A percentile compares a stretch with the other conserved stretches of the same genome.
Evolutionary conservation across 2,329 filamentous ascomycete species (phyloP).

Genomic region (Ophiostoma sp.): DNA sequence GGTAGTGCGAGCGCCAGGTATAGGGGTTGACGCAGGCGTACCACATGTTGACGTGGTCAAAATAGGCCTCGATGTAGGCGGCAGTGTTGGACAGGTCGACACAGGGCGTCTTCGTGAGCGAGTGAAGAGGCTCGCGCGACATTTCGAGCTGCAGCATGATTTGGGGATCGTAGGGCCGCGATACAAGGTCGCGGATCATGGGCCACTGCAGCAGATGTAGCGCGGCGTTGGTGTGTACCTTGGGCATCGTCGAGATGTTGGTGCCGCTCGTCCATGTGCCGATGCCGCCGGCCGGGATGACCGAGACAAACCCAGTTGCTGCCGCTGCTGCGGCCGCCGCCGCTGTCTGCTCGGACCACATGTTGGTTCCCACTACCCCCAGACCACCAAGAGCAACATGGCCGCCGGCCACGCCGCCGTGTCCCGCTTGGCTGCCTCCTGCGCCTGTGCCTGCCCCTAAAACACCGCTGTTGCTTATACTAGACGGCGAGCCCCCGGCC

Average conservation of each 20-base stretch:
- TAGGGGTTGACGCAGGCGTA: slow-evolving; percentile 81
- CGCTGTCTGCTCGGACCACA: slow-evolving; percentile 45
- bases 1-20: slow-evolving; percentile 71
- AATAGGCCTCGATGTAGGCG: slow-evolving; percentile 72
- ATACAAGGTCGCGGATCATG: slow-evolving; percentile 70
- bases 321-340: slow-evolving; percentile 32
- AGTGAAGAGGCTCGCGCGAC: slow-evolving; percentile 67
- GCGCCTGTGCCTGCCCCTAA: neutral
- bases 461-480: slow-evolving; percentile 35
- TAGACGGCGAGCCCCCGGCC: slow-evolving; percentile 53
- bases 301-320: slow-evolving; percentile 44
- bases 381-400: neutral
- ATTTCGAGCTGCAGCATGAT: slow-evolving; percentile 78
- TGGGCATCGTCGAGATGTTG: slow-evolving; percentile 82
- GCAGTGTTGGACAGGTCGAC: slow-evolving; percentile 70
- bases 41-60: slow-evolving; percentile 76
- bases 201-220: slow-evolving; percentile 76
- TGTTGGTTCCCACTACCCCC: slow-evolving; percentile 43
- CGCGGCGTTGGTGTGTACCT: slow-evolving; percentile 74
- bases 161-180: slow-evolving; percentile 71
- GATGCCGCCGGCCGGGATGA: slow-evolving; percentile 59
- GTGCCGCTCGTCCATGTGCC: slow-evolving; percentile 61
- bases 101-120: slow-evolving; percentile 57
- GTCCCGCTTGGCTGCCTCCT: neutral
- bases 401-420: neutral